Percentiles rank a stretch among this genome's conserved stretches.
Conservation (phyloP, 371 early-diverging fungal genomes). For the Circinella umbellata region DNA sequence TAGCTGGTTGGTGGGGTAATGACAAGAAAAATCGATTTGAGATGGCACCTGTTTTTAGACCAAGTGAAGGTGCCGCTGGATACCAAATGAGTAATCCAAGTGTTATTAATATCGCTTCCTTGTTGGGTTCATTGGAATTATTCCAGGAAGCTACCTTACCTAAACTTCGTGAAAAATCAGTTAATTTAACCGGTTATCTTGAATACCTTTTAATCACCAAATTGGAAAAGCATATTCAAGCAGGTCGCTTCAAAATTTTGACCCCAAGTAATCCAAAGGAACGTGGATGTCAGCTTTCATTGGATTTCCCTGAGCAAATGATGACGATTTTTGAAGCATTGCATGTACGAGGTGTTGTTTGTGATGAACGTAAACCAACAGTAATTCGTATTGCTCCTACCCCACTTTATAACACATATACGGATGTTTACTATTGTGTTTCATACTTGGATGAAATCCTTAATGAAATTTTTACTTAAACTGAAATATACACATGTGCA, state of each 20-base stretch:
- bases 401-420: conserved; percentile 89
- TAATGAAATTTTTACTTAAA: conserved; percentile 33
- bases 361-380: conserved; percentile 92
- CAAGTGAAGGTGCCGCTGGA: conserved; percentile 82
- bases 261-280: conserved; percentile 79
- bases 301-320: conserved; percentile 69
- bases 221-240: conserved; percentile 34
- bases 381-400: conserved; percentile 92
- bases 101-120: conserved; percentile 71
- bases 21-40: conserved; percentile 79
- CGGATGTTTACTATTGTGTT: conserved; percentile 69
- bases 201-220: conserved; percentile 59
- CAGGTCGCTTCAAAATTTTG: conserved; percentile 67
- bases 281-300: conserved; percentile 90
- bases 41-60: conserved; percentile 74
- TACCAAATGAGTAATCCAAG: conserved; percentile 92
- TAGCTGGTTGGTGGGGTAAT: conserved; percentile 97
- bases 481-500: no score
- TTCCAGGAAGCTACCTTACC: conserved; percentile 77
- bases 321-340: conserved; percentile 64
- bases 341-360: conserved; percentile 74
- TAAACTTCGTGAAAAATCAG: conserved; percentile 74
- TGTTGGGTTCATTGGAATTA: conserved; percentile 81
- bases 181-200: conserved; percentile 82
- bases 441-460: conserved; percentile 51